These are phyloP conservation scores for Russula emetica DNA, from an alignment of 768 basidiomycete species.

Conservation along the genomic window DNA sequence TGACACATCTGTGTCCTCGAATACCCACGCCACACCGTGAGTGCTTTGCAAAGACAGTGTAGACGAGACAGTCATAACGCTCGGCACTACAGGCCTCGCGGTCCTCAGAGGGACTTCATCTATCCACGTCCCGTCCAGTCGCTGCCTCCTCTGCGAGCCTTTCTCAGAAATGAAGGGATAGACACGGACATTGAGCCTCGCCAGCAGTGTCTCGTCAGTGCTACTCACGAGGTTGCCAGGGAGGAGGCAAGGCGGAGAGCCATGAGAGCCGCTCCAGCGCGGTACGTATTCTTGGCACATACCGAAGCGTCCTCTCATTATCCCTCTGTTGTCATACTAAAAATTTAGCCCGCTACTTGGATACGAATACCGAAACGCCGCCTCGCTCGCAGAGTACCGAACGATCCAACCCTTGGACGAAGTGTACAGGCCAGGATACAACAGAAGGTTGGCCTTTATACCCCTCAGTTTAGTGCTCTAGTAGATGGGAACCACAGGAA, in stretches of 20 bases:
- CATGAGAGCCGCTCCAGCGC: constrained; percentile 10
- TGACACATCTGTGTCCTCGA: constrained; percentile 19
- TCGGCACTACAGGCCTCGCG: constrained; percentile 5
- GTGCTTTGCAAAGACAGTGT: not conserved
- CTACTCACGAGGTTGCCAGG: constrained; percentile 19
- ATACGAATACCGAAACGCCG: not conserved
- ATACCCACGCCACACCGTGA: constrained; percentile 5
- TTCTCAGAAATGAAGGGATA: constrained; percentile 23
- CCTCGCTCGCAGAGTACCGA: not conserved
- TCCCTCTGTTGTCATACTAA: not conserved
- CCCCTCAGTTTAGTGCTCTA: not conserved
- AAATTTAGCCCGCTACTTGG: not conserved
- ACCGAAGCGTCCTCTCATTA: constrained; percentile 1
- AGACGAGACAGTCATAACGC: not conserved
- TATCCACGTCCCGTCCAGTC: constrained; percentile 19
- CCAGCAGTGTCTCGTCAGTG: constrained; percentile 1
- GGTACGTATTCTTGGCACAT: constrained; percentile 14
- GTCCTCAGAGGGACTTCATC: constrained; percentile 17
- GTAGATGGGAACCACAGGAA: not conserved
- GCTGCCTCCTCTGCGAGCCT: constrained; percentile 24
- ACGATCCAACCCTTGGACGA: not conserved
- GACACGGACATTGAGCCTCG: constrained; percentile 15
- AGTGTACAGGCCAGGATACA: constrained; percentile 1
- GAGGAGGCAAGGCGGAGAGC: constrained; percentile 25
- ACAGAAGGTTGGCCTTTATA: constrained; percentile 9